Evolutionary conservation across 257 asterid species (phyloP).

Genomic region (Solanum pimpinellifolium): DNA sequence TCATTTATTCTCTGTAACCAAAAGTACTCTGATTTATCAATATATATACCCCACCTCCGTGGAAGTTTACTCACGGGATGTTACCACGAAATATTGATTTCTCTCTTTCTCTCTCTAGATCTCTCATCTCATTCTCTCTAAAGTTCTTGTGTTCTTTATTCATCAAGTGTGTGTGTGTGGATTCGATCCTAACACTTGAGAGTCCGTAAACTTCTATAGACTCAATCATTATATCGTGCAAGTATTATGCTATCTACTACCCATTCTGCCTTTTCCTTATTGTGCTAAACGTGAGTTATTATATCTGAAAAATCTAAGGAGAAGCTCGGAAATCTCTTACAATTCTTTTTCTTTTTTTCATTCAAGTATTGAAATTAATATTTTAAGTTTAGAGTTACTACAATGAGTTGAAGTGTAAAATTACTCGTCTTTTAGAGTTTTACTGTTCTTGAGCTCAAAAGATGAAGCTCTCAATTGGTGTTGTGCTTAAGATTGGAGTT

Average conservation of each 20-base stretch:
- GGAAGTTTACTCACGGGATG: too few species aligned
- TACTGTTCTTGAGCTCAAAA: neutral
- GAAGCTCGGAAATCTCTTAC: neutral
- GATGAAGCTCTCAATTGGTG: neutral
- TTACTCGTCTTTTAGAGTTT: neutral
- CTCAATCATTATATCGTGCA: neutral
- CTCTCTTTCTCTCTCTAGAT: too few species aligned
- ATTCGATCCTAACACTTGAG: neutral
- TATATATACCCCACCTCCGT: too few species aligned
- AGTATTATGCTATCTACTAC: neutral
- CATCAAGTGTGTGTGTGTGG: too few species aligned
- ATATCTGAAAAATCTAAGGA: neutral
- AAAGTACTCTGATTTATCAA: too few species aligned
- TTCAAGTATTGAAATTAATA: neutral
- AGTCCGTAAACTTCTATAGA: neutral
- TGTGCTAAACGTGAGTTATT: neutral
- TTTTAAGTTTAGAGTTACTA: neutral
- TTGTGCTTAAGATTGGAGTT: neutral
- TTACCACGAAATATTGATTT: too few species aligned
- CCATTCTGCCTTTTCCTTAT: neutral
- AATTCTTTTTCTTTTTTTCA: neutral
- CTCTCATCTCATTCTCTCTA: too few species aligned
- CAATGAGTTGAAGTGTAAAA: neutral
- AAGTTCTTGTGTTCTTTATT: too few species aligned
- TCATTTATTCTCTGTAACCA: too few species aligned